Percentiles rank a stretch among this genome's conserved stretches.
phyloP scores from a whole-genome alignment of 2,329 filamentous ascomycete genomes.

The Aureobasidium pullulans region DNA sequence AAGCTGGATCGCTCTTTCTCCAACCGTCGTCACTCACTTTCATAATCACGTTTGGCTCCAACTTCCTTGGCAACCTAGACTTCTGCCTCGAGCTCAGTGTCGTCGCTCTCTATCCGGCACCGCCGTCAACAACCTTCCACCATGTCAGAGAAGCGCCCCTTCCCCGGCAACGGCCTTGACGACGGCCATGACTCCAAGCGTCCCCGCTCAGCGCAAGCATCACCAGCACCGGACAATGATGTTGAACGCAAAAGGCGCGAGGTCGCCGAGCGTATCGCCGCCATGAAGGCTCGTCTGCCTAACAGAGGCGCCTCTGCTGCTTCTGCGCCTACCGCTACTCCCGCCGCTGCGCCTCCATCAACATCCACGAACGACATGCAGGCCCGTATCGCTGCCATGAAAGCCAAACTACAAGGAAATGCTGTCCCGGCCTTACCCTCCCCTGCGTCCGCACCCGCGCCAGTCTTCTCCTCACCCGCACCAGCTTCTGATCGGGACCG shows the following conservation, averaged over 20 bases:
- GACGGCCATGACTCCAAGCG: slow-evolving; percentile 33
- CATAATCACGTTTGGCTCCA: background rate
- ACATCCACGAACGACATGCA: slow-evolving; percentile 2
- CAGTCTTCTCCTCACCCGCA: slow-evolving; percentile 17
- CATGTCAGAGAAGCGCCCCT: slow-evolving; percentile 39
- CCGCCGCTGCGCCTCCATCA: slow-evolving; percentile 2
- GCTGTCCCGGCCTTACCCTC: slow-evolving; percentile 12
- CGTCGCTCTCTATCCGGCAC: background rate
- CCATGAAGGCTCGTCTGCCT: slow-evolving; percentile 28
- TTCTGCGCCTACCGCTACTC: slow-evolving; percentile 12
- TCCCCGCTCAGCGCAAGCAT: slow-evolving; percentile 31
- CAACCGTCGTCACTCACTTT: background rate
- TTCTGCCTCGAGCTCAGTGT: background rate
- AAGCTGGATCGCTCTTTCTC: background rate
- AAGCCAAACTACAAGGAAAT: slow-evolving; percentile 13
- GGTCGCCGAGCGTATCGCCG: slow-evolving; percentile 27
- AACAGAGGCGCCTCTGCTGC: slow-evolving; percentile 18
- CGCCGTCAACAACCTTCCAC: background rate
- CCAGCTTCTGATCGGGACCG: slow-evolving; percentile 10
- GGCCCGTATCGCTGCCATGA: slow-evolving; percentile 17
- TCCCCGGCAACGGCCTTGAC: slow-evolving; percentile 29
- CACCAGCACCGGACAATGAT: slow-evolving; percentile 26
- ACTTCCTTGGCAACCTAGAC: background rate
- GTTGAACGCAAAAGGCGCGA: slow-evolving; percentile 27
- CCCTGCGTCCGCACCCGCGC: slow-evolving; percentile 12